Conservation (phyloP, 306 rosid species). For the Rubus parviflorus region DNA sequence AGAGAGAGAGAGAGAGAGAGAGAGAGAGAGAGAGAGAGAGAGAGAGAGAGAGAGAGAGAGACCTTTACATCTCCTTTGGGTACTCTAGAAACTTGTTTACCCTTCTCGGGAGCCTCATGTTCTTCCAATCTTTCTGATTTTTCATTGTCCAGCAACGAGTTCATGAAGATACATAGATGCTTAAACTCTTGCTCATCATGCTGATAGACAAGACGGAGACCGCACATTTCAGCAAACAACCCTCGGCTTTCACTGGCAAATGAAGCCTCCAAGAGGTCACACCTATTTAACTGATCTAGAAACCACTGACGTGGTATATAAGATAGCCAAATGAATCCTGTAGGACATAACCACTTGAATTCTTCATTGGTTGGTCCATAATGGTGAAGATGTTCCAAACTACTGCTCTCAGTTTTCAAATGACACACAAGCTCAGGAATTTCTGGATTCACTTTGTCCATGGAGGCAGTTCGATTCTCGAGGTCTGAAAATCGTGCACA, state of each 20-base stretch:
- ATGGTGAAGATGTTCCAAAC: background rate
- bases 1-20: too few species aligned
- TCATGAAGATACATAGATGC: too few species aligned
- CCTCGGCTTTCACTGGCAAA: background rate
- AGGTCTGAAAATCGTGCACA: background rate
- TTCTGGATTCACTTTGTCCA: slow-evolving; percentile 1
- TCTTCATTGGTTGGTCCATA: background rate
- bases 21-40: too few species aligned
- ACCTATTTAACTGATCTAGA: background rate
- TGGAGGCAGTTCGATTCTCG: slow-evolving; percentile 11
- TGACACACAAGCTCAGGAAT: slow-evolving; percentile 8
- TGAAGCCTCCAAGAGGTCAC: background rate
- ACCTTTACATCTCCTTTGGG: too few species aligned
- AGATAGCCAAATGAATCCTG: background rate
- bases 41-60: too few species aligned
- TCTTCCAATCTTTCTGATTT: too few species aligned
- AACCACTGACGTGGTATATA: too few species aligned
- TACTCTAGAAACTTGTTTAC: too few species aligned
- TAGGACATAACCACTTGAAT: too few species aligned
- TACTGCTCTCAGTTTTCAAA: background rate
- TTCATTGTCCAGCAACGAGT: too few species aligned
- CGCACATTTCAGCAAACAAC: background rate
- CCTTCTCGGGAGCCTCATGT: too few species aligned
- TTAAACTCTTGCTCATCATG: background rate
- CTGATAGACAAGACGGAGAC: background rate